Percentiles rank a stretch among this genome's conserved stretches.
These are phyloP conservation scores for Penicillium sp. DNA, from an alignment of 2,329 filamentous ascomycete species.

Conservation along the genomic window DNA sequence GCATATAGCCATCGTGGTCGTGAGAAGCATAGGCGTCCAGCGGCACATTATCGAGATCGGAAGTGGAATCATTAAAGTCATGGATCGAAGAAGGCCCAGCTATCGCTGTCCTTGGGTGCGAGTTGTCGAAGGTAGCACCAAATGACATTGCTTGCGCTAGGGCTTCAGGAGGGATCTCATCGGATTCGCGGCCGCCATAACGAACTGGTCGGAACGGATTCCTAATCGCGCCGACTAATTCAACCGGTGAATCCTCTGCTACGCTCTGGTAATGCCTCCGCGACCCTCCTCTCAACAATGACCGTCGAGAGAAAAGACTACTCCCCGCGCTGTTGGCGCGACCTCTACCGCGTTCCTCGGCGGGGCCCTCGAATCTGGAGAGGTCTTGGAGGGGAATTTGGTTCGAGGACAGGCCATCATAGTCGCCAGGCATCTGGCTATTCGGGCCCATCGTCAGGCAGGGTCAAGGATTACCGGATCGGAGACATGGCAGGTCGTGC, in stretches of 20 bases:
- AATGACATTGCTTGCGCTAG: constrained; percentile 53
- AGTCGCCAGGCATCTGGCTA: constrained; percentile 40
- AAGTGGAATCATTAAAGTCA: constrained; percentile 36
- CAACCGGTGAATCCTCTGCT: constrained; percentile 56
- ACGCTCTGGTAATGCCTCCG: constrained; percentile 60
- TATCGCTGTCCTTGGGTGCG: constrained; percentile 21
- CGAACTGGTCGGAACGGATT: constrained; percentile 30
- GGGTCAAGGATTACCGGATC: constrained; percentile 42
- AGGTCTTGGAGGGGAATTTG: constrained; percentile 74
- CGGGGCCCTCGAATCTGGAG: constrained; percentile 46
- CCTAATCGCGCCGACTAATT: constrained; percentile 32
- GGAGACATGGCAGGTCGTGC: constrained; percentile 46
- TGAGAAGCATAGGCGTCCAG: constrained; percentile 43
- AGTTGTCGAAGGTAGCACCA: constrained; percentile 49
- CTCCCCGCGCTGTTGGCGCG: constrained; percentile 45
- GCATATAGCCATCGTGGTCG: constrained; percentile 61
- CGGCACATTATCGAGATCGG: constrained; percentile 39
- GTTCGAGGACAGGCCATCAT: constrained; percentile 33
- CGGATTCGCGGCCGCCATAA: constrained; percentile 27
- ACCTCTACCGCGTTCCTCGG: constrained; percentile 39
- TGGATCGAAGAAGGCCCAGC: constrained; percentile 26
- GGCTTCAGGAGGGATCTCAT: constrained; percentile 42
- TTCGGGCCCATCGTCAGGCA: constrained; percentile 51
- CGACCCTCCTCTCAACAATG: constrained; percentile 47
- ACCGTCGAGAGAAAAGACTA: constrained; percentile 53